Conservation (phyloP, 805 yeast species). For the Saccharomycopsis guyanensis region DNA sequence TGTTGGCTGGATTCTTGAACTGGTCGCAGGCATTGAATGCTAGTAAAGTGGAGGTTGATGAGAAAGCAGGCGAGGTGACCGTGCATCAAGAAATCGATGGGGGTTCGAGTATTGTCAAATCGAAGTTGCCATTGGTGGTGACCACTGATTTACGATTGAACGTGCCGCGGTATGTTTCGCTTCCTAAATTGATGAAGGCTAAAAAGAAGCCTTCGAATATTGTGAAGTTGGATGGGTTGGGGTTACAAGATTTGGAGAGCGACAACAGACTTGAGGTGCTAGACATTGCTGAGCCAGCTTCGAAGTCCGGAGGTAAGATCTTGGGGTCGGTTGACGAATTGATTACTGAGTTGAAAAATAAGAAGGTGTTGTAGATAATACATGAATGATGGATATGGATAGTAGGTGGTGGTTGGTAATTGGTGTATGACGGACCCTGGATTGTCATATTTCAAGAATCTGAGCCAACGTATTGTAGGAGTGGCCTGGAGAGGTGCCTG, state of each 20-base stretch:
- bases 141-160: conserved; percentile 92
- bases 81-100: conserved; percentile 95
- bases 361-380: conserved; percentile 6
- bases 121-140: conserved; percentile 74
- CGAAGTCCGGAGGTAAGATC: conserved; percentile 72
- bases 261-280: conserved; percentile 53
- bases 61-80: conserved; percentile 34
- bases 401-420: too few relatives aligned
- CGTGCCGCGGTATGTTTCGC: conserved; percentile 91
- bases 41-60: conserved; percentile 17
- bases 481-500: too few relatives aligned
- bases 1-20: conserved; percentile 50
- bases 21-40: conserved; percentile 22
- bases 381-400: not conserved
- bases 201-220: conserved; percentile 84
- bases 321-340: conserved; percentile 80
- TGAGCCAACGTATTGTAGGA: too few relatives aligned
- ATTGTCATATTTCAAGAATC: too few relatives aligned
- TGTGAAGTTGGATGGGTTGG: conserved; percentile 55
- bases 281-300: conserved; percentile 79
- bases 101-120: conserved; percentile 76
- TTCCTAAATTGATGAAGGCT: conserved; percentile 97
- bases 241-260: conserved; percentile 57
- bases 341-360: conserved; percentile 65
- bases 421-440: too few relatives aligned